These are phyloP conservation scores for Solanum infundibuliforme DNA, from an alignment of 257 asterid genomes.

Conservation along the genomic window DNA sequence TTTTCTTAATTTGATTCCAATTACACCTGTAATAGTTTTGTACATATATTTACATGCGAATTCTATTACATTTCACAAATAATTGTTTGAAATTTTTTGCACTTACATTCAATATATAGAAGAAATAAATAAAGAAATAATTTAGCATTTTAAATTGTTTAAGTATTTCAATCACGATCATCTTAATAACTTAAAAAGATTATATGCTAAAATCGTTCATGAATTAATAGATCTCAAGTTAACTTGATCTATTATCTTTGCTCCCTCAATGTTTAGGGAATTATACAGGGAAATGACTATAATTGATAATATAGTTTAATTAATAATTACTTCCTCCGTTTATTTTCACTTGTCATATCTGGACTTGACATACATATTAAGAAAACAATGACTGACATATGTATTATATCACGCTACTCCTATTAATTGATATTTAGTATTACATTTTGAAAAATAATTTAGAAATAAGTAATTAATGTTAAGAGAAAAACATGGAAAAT, in stretches of 20 bases:
- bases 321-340: no score
- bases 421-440: no score
- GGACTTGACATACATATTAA: no score
- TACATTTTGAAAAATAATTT: no score
- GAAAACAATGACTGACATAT: no score
- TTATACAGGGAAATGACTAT: no score
- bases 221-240: background rate
- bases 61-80: background rate
- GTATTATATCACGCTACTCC: no score
- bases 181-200: background rate
- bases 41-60: background rate
- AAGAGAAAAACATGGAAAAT: no score
- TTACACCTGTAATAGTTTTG: background rate
- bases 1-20: background rate
- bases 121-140: background rate
- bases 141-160: background rate
- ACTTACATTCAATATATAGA: background rate
- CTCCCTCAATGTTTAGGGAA: background rate
- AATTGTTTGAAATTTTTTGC: background rate
- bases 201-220: background rate
- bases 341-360: no score
- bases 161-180: background rate
- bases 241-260: background rate
- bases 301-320: background rate
- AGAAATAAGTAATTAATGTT: no score